A percentile compares a stretch with the other conserved stretches of the same genome.
These are phyloP conservation scores for Colletotrichum cordylinicola DNA, from an alignment of 2,329 filamentous ascomycete genomes.

Conservation along the genomic window DNA sequence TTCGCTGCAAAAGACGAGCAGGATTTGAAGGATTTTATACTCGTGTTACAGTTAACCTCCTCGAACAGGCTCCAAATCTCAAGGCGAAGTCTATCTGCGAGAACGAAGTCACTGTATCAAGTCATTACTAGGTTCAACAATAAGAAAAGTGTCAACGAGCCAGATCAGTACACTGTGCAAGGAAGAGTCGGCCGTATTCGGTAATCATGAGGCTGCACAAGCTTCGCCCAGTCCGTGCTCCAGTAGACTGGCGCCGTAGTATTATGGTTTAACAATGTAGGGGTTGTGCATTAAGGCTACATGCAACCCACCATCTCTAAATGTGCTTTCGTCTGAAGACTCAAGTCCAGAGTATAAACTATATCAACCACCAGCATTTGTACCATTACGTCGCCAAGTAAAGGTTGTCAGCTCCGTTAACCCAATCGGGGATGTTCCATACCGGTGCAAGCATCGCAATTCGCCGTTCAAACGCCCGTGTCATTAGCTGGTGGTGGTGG, in stretches of 20 bases:
- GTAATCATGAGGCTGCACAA: not conserved
- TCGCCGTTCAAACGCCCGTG: not conserved
- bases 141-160: not conserved
- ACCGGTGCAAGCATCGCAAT: not conserved
- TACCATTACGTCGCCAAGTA: not conserved
- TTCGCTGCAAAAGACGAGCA: too few species aligned
- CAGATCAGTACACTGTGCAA: not conserved
- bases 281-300: not conserved
- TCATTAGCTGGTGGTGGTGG: not conserved
- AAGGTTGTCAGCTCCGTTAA: not conserved
- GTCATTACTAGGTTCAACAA: not conserved
- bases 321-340: not conserved
- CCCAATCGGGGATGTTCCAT: not conserved
- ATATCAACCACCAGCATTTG: not conserved
- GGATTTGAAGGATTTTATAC: not conserved
- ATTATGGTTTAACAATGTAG: not conserved
- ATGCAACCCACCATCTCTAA: not conserved
- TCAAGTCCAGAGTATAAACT: not conserved
- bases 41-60: not conserved
- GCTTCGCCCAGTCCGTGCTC: not conserved
- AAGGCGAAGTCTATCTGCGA: not conserved
- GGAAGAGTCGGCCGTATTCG: not conserved
- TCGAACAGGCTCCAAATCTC: not conserved
- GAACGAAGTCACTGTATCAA: not conserved
- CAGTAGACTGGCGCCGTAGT: not conserved